A percentile compares a stretch with the other conserved stretches of the same genome.
phyloP scores from a whole-genome alignment of 352 stramenopile genomes.

The Phytopythium montanum region DNA sequence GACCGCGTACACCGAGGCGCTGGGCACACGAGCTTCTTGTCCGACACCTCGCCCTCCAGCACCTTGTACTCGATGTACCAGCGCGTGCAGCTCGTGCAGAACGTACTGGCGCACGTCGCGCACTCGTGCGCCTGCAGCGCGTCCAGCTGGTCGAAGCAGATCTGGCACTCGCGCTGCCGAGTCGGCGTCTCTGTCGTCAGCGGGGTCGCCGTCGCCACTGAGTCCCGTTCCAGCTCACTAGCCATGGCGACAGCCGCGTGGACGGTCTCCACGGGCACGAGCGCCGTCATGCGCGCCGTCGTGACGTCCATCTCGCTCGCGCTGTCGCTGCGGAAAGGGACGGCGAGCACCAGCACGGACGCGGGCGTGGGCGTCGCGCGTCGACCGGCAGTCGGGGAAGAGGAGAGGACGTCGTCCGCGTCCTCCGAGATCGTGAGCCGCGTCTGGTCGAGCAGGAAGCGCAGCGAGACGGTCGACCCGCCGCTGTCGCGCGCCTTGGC shows the following conservation, averaged over 20 bases:
- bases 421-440: neutral
- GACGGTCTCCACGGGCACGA: slow-evolving; percentile 1
- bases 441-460: neutral
- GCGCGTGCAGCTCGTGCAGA: slow-evolving; percentile 58
- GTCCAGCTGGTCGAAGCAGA: slow-evolving; percentile 70
- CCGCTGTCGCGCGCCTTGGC: neutral
- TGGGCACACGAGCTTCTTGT: slow-evolving; percentile 70
- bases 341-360: neutral
- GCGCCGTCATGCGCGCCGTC: slow-evolving; percentile 1
- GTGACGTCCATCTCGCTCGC: neutral
- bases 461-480: neutral
- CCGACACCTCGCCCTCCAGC: slow-evolving; percentile 66
- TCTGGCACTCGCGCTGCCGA: slow-evolving; percentile 52
- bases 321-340: neutral
- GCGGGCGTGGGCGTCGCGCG: neutral
- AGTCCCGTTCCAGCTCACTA: neutral
- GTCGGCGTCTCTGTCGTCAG: neutral
- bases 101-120: slow-evolving; percentile 32
- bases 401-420: neutral
- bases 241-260: neutral
- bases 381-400: neutral
- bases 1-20: slow-evolving; percentile 48
- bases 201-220: neutral
- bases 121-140: slow-evolving; percentile 42
- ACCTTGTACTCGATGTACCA: slow-evolving; percentile 82